Evolutionary conservation across 441 rosid species (phyloP), one percentile per base, ranked within the genome.

Genomic region (Geranium incanum): DNA sequence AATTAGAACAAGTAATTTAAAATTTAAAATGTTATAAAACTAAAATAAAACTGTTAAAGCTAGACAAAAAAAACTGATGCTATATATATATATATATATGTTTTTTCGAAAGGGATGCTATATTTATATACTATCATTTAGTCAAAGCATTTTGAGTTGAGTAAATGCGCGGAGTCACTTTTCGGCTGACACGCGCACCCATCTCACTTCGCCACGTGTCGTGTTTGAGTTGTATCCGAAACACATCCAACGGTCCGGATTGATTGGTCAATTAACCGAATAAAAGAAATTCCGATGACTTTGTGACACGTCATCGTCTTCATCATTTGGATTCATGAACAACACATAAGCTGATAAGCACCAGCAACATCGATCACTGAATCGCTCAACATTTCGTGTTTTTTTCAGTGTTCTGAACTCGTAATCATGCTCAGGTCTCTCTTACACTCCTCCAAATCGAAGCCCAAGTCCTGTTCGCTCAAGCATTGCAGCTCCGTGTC

Each of bases 391-490:
- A 23, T 19, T 23, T 23, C 11, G 36, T 1, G 12, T 21, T 21
- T 21, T 60, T 1, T 60, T 60, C 64, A 57, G 12, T 60, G 66
- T 62, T 4, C n/a, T 9, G 36, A 8, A 5, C 36, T 62, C 36
- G 36, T 23, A 8, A 77, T 74, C 82, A 90, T 90, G 96, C 76
- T 83, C 11, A 85, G 83, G 71, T 71, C 81, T 55, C 73, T 85
- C 11, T 69, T 77, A 19, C 60, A 73, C 11, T 77, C 77, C 15
- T 77, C 78, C 68, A 28, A 28, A 28, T 28, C 33, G 33, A 79
- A 76, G 69, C 78, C 81, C 55, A 70, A 33, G n/a, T 8, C 66
- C 66, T 2, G 6, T 63, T 71, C 76, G 12, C 68, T 83, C 2
- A 80, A 45, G 73, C 74, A 55, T 72, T 76, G 76, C 67, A 33